These are phyloP conservation scores for Penicillium parvum DNA, from an alignment of 495 filamentous ascomycete species.

Conservation along the genomic window DNA sequence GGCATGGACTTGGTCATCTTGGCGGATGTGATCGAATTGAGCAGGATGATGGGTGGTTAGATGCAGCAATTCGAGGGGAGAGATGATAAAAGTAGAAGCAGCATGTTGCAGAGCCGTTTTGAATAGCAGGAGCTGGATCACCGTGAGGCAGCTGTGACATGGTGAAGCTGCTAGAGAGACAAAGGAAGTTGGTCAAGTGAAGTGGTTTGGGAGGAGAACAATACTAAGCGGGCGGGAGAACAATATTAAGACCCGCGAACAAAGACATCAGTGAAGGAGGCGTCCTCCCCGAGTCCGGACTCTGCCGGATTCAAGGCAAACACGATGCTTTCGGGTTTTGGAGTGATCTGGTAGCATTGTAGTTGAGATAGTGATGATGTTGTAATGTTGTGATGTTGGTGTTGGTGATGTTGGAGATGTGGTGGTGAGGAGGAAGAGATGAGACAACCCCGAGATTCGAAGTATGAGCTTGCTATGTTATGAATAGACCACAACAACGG, in stretches of 20 bases:
- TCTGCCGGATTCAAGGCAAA: not conserved
- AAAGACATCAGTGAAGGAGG: not conserved
- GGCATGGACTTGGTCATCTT: not conserved
- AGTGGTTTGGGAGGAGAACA: slow-evolving; percentile 18
- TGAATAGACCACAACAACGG: too few species aligned
- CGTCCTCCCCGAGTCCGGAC: not conserved
- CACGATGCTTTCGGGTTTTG: not conserved
- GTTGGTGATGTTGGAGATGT: too few species aligned
- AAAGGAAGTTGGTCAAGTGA: not conserved
- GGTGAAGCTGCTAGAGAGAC: slow-evolving; percentile 9
- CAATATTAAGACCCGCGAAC: slow-evolving; percentile 22
- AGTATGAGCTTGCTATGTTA: too few species aligned
- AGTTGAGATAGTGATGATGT: not conserved
- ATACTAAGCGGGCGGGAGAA: slow-evolving; percentile 20
- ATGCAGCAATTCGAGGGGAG: not conserved
- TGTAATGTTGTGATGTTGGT: too few species aligned
- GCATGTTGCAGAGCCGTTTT: not conserved
- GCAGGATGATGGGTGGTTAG: not conserved
- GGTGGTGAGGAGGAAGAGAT: too few species aligned
- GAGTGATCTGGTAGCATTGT: not conserved
- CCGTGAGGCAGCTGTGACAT: slow-evolving; percentile 30
- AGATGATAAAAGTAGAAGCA: slow-evolving; percentile 9
- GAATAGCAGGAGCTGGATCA: not conserved
- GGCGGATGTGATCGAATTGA: not conserved
- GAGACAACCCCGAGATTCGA: too few species aligned